Percentiles rank a stretch among this genome's conserved stretches.
Conservation (phyloP, 2,329 filamentous ascomycete genomes). For the Corniculantispora saksenae region DNA sequence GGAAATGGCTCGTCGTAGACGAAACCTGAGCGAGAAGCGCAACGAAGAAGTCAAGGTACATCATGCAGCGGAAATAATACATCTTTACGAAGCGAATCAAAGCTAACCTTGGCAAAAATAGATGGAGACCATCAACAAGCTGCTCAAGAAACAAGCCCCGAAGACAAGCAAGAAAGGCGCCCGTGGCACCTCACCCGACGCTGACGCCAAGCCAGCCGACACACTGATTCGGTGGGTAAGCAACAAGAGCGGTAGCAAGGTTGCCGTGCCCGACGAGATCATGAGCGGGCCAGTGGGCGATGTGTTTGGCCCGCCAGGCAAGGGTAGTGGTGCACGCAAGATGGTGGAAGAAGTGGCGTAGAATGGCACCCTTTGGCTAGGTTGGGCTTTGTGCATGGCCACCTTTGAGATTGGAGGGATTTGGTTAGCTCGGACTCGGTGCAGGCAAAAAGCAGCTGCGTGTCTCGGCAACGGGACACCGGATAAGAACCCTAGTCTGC, state of each 20-base stretch:
- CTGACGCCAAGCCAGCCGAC: conserved; percentile 53
- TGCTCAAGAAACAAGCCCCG: conserved; percentile 81
- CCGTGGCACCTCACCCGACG: conserved; percentile 52
- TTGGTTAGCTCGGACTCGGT: background rate
- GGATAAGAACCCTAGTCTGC: background rate
- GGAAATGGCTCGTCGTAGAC: conserved; percentile 62
- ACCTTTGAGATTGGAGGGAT: background rate
- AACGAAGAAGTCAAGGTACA: conserved; percentile 64
- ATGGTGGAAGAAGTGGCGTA: conserved; percentile 58
- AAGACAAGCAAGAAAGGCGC: conserved; percentile 64
- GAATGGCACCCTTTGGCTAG: background rate
- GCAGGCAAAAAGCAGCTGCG: conserved; percentile 1
- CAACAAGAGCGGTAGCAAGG: conserved; percentile 60
- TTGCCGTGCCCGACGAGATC: conserved; percentile 70
- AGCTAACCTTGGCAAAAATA: conserved; percentile 34
- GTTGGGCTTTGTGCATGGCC: background rate
- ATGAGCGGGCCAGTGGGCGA: conserved; percentile 62
- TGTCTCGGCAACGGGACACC: conserved; percentile 1
- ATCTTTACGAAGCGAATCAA: background rate
- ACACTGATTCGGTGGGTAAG: conserved; percentile 72
- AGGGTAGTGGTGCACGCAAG: conserved; percentile 41
- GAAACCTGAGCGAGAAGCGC: conserved; percentile 65
- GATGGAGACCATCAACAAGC: conserved; percentile 91
- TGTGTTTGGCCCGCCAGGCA: conserved; percentile 46
- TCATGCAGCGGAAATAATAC: background rate